phyloP scores from a whole-genome alignment of 2,329 filamentous ascomycete species.

The Colletotrichum tofieldiae region DNA sequence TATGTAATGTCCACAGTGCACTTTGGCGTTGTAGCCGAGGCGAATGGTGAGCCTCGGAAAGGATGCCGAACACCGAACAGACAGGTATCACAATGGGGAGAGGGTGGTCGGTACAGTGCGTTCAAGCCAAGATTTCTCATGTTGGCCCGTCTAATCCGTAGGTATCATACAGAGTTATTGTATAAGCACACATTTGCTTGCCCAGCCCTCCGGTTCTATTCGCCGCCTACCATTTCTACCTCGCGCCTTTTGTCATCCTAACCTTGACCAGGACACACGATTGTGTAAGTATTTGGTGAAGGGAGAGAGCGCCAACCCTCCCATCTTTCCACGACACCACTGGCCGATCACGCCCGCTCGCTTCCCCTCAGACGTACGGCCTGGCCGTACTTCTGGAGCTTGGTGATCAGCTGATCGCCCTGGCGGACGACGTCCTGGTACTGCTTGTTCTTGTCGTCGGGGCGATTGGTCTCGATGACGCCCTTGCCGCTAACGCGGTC shows the following conservation, averaged over 20 bases:
- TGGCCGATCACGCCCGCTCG: conserved; percentile 79
- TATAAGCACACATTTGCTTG: conserved; percentile 46
- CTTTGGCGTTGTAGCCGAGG: not conserved
- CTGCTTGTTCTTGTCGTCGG: conserved; percentile 99
- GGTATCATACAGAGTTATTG: conserved; percentile 51
- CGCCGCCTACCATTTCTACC: conserved; percentile 28
- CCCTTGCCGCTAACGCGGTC: conserved; percentile 97
- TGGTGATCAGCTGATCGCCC: conserved; percentile 97
- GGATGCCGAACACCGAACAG: not conserved
- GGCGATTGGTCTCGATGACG: conserved; percentile 97
- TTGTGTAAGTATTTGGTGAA: conserved; percentile 8
- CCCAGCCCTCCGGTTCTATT: conserved; percentile 29
- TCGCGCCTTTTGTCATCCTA: conserved; percentile 15
- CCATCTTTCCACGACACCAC: not conserved
- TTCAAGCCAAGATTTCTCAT: conserved; percentile 39
- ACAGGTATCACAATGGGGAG: too few relatives aligned
- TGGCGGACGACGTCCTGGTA: conserved; percentile 98
- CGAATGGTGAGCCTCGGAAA: not conserved
- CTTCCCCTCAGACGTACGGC: conserved; percentile 94
- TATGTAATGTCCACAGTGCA: not conserved
- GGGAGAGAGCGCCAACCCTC: not conserved
- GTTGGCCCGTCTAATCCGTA: conserved; percentile 49
- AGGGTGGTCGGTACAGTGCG: not conserved
- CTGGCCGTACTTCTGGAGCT: conserved; percentile 99
- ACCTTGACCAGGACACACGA: not conserved